Conservation (phyloP, 192 early-diverging fungal genomes). For the Umbelopsis isabellina region DNA sequence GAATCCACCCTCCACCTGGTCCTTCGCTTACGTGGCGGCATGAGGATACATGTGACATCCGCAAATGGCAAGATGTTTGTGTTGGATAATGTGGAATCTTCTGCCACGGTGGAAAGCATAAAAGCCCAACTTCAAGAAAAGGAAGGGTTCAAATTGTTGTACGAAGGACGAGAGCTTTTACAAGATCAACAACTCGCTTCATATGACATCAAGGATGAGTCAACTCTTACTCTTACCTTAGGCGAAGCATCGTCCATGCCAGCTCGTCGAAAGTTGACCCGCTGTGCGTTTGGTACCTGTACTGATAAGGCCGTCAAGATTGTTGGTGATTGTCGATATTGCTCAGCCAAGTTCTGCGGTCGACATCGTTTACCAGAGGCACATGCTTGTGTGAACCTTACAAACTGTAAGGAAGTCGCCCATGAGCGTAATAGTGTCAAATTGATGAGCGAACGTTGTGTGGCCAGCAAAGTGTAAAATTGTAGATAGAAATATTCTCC, state of each 20-base stretch:
- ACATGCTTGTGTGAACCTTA: slow-evolving; percentile 71
- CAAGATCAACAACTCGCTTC: slow-evolving; percentile 70
- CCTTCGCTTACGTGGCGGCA: slow-evolving; percentile 68
- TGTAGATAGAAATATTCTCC: not conserved
- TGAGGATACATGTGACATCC: slow-evolving; percentile 91
- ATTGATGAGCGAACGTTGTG: slow-evolving; percentile 70
- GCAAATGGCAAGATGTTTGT: slow-evolving; percentile 87
- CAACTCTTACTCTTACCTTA: slow-evolving; percentile 73
- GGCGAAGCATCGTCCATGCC: slow-evolving; percentile 22
- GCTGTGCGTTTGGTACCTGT: slow-evolving; percentile 52
- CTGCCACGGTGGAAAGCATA: slow-evolving; percentile 91
- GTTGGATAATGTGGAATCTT: slow-evolving; percentile 87
- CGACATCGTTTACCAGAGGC: slow-evolving; percentile 77
- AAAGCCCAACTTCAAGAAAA: slow-evolving; percentile 58
- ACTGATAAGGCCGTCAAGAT: slow-evolving; percentile 66
- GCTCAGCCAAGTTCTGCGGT: slow-evolving; percentile 62
- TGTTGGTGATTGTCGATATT: slow-evolving; percentile 73
- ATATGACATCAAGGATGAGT: slow-evolving; percentile 85
- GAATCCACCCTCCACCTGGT: slow-evolving; percentile 71
- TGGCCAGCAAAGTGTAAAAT: slow-evolving; percentile 69
- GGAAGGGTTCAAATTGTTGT: slow-evolving; percentile 83
- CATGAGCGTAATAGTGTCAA: slow-evolving; percentile 60
- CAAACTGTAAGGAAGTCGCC: slow-evolving; percentile 61
- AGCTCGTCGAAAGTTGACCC: slow-evolving; percentile 24
- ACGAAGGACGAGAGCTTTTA: slow-evolving; percentile 81